Base-by-base conservation (phyloP, 768 basidiomycete genomes). In the Mycena haematopus region DNA sequence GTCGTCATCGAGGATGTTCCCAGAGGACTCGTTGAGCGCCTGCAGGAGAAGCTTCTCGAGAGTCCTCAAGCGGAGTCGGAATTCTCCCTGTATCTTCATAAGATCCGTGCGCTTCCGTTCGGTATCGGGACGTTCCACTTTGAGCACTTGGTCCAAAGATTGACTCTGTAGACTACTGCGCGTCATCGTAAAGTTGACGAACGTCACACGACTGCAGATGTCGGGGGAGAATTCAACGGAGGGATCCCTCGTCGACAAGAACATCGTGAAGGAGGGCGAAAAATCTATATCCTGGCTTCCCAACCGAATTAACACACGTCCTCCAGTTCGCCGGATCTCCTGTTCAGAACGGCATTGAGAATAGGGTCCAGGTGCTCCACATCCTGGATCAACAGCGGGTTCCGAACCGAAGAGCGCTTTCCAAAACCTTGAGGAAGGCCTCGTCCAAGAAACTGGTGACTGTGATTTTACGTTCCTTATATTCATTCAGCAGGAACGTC, bases 261-360 rank as follows among this genome's bases (percentile, higher is more conserved):
- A 99, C 94, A 99, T 96, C 6, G 94, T 97, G 82, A 99, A 99
- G n/a, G 97, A 90, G 6, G 97, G 97, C 0, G 97, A 99, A 75
- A 99, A 98, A 74, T 99, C 97, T 74, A 99, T 98, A 68, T 99
- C 97, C 78, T 99, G 97, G 72, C 84, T 98, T 5, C 97, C 96
- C 21, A 99, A 81, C 38, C 97, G 93, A 65, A 99, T 97, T 44
- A 99, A 86, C 17, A 99, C 95, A 75, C 97, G 94, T 45, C 97
- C 97, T 45, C 97, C 97, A 2, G 97, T 97, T 27, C 96, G 85
- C 40, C 95, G 84, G 54, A 98, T 93, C 77, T 99, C 97, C 89
- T 93, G 82, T 99, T 99, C 66, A 99, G 83, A 29, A 99, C 95
- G 1, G 95, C 91, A 70, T 99, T 99, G 58, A 99, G 82, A 67